phyloP scores from a whole-genome alignment of 192 early-diverging fungal species.

The Helicostylum pulchrum region DNA sequence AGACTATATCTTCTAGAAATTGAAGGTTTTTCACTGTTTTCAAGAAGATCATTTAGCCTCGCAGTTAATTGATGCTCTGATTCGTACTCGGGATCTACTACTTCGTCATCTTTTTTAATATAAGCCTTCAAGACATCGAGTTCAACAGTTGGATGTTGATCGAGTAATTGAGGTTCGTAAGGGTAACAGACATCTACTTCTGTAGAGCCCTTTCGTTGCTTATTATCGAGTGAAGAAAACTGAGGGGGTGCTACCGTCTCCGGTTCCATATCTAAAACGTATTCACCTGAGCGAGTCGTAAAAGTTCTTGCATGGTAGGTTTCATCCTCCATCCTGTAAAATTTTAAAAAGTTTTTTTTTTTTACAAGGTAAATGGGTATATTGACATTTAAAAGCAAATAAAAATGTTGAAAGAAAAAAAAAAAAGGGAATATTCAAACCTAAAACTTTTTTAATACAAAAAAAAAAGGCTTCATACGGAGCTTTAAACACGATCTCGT shows the following conservation, averaged over 20 bases:
- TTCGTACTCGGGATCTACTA: background rate
- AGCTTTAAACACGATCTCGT: no score
- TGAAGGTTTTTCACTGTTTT: background rate
- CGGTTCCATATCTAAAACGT: background rate
- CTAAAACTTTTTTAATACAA: no score
- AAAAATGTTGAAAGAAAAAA: no score
- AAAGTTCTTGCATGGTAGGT: background rate
- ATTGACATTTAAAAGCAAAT: no score
- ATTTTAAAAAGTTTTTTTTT: no score
- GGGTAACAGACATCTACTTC: slow-evolving; percentile 10
- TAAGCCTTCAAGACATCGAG: background rate
- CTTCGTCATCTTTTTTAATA: background rate
- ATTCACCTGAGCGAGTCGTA: background rate
- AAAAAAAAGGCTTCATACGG: no score
- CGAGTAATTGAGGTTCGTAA: background rate
- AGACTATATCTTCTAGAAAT: slow-evolving; percentile 7
- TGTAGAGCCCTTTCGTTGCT: background rate
- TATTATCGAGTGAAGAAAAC: background rate
- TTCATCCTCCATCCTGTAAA: background rate
- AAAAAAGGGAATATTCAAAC: no score
- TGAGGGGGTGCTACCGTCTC: background rate
- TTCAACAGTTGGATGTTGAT: background rate
- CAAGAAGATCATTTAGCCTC: slow-evolving; percentile 2
- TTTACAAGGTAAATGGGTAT: no score
- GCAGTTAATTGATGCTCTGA: background rate